Conservation (phyloP, 2,329 filamentous ascomycete genomes). For the Aureobasidium pullulans region DNA sequence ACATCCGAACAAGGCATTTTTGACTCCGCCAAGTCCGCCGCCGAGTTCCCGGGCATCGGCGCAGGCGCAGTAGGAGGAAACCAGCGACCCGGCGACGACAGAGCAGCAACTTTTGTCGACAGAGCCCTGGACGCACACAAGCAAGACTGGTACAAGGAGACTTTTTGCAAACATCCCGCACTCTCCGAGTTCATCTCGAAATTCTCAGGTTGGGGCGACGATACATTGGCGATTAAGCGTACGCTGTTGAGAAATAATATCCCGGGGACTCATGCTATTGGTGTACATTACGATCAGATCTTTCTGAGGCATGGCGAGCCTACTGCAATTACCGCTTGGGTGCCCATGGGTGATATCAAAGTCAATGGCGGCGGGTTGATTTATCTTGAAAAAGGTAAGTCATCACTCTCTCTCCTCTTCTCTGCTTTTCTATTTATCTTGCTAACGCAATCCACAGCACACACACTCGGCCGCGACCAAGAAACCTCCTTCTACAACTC, state of each 20-base stretch:
- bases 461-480: conserved; percentile 41
- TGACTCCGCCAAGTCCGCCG: conserved; percentile 28
- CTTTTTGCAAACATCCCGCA: conserved; percentile 15
- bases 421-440: too few species aligned
- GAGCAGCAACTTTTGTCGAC: conserved; percentile 12
- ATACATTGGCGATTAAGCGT: conserved; percentile 26
- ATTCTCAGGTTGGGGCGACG: conserved; percentile 32
- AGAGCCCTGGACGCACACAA: conserved; percentile 12
- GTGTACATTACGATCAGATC: conserved; percentile 37
- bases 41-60: conserved; percentile 31
- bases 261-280: conserved; percentile 30
- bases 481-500: conserved; percentile 44
- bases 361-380: conserved; percentile 35
- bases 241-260: conserved; percentile 35
- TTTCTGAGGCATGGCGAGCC: conserved; percentile 34
- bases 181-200: conserved; percentile 26
- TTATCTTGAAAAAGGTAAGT: conserved; percentile 32
- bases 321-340: conserved; percentile 28
- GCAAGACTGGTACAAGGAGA: conserved; percentile 9
- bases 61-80: conserved; percentile 10
- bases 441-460: conserved; percentile 18
- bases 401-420: too few species aligned
- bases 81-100: not conserved
- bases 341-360: conserved; percentile 32
- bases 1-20: conserved; percentile 36